Base-by-base conservation (phyloP, 495 filamentous ascomycete genomes). In the Aspergillus avenaceus region DNA sequence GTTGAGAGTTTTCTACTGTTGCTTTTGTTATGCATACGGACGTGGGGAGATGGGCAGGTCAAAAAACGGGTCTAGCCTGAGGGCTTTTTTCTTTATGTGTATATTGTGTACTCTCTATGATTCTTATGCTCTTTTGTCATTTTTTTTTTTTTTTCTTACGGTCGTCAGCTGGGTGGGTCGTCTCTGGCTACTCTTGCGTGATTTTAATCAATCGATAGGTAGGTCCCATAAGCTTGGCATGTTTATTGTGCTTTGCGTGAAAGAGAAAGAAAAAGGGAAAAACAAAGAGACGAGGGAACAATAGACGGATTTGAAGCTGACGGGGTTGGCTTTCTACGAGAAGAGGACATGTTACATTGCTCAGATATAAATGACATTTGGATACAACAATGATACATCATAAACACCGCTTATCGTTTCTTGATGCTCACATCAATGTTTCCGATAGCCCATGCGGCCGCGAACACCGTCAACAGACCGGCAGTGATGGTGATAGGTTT, bases 401-500 rank as follows among this genome's bases (percentile, higher is more conserved):
- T 54, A 56, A 53, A 56, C 23, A 48, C 42, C 34, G n/a, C n/a
- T n/a, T 67, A 76, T 43, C 73, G 65, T 62, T 74, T 77, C 61
- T 75, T 77, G 59, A 90, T 89, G 63, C 82, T 86, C 31, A 81
- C 72, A 62, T 97, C 85, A 50, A 97, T 62, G 56, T 78, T 85
- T 5, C 89, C 85, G 53, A 98, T 66, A 8, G 79, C 69, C 88
- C 88, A 97, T 8, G 78, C 78, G 24, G 82, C 78, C 31, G 81
- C 75, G 71, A 97, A 96, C 8, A 95, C 62, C n/a, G 77, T 69
- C 50, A 91, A 59, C 46, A 88, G 56, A 51, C 87, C 87, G n/a
- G 74, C 73, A 49, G 93, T 87, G 41, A 98, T 77, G 23, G 90
- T 83, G 14, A 96, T 54, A 2, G 93, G 93, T 74, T 98, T 98